phyloP scores from a whole-genome alignment of 2,329 filamentous ascomycete species.

The Talaromyces pinophilus region DNA sequence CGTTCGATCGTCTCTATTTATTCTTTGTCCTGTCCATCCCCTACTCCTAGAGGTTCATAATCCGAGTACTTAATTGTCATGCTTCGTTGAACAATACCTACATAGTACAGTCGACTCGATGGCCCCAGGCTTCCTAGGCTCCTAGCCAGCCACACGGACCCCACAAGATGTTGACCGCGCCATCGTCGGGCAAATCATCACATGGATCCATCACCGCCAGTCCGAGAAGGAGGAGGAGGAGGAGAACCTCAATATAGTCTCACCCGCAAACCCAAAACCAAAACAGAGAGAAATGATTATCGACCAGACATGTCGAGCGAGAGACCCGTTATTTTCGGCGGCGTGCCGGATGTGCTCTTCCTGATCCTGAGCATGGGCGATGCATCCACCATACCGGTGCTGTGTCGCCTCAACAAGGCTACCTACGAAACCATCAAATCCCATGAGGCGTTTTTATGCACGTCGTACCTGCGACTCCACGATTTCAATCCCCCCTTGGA shows the following conservation, averaged over 20 bases:
- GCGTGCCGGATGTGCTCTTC: conserved; percentile 34
- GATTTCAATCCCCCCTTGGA: conserved; percentile 60
- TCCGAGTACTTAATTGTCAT: neutral
- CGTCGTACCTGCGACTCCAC: conserved; percentile 39
- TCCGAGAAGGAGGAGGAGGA: conserved; percentile 1
- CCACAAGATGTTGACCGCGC: conserved; percentile 17
- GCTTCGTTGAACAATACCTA: neutral
- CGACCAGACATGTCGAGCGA: conserved; percentile 19
- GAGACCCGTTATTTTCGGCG: conserved; percentile 27
- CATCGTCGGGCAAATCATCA: conserved; percentile 9
- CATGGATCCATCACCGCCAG: conserved; percentile 9
- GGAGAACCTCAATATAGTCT: neutral
- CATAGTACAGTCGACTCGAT: neutral
- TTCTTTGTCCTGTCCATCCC: neutral
- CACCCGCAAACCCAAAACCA: neutral
- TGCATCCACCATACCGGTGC: conserved; percentile 27
- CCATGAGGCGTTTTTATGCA: conserved; percentile 32
- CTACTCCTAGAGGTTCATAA: neutral
- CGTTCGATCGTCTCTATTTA: neutral
- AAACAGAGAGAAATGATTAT: conserved; percentile 19
- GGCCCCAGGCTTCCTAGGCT: neutral
- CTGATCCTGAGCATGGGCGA: conserved; percentile 34
- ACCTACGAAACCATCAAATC: conserved; percentile 32
- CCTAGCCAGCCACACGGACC: conserved; percentile 9
- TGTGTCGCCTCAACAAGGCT: conserved; percentile 32